A percentile compares a stretch with the other conserved stretches of the same genome.
Evolutionary conservation across 345 rosid species (phyloP).

Genomic region (Linum lewisii): DNA sequence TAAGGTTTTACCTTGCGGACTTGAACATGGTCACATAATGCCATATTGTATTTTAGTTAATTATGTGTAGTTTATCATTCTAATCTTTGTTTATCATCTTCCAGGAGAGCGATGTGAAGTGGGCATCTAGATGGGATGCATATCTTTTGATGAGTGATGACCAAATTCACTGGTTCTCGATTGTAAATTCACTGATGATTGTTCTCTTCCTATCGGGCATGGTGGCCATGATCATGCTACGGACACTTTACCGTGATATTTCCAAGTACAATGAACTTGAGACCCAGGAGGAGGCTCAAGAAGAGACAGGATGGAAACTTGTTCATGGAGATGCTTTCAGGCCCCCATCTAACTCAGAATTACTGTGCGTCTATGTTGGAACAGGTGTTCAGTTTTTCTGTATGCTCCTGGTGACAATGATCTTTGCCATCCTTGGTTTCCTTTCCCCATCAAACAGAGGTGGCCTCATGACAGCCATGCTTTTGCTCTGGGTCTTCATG

Average conservation of each 20-base stretch:
- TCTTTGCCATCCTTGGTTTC: slow-evolving; percentile 67
- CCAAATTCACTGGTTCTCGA: too few relatives aligned
- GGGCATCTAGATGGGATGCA: slow-evolving; percentile 92
- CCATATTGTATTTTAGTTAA: too few relatives aligned
- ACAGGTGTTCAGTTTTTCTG: slow-evolving; percentile 73
- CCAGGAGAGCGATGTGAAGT: slow-evolving; percentile 74
- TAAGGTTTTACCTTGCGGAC: too few relatives aligned
- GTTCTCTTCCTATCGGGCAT: slow-evolving; percentile 77
- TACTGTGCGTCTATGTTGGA: slow-evolving; percentile 61
- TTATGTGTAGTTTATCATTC: slow-evolving; percentile 9
- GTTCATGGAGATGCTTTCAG: slow-evolving; percentile 83
- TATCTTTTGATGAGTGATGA: slow-evolving; percentile 73
- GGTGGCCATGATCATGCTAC: slow-evolving; percentile 79
- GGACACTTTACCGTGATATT: slow-evolving; percentile 75
- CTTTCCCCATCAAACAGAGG: slow-evolving; percentile 78
- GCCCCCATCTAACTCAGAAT: slow-evolving; percentile 56
- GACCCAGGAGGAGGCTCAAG: slow-evolving; percentile 82
- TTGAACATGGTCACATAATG: too few relatives aligned
- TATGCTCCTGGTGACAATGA: slow-evolving; percentile 67
- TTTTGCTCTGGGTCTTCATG: slow-evolving; percentile 77
- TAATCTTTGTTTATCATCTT: slow-evolving; percentile 11
- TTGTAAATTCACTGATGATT: slow-evolving; percentile 74
- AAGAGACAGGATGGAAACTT: too few relatives aligned
- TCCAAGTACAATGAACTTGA: slow-evolving; percentile 74
- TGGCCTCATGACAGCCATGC: slow-evolving; percentile 86